Evolutionary conservation across 2,329 filamentous ascomycete genomes (phyloP), one percentile per base, ranked within the genome.

Genomic region (Curvularia hawaiiensis): DNA sequence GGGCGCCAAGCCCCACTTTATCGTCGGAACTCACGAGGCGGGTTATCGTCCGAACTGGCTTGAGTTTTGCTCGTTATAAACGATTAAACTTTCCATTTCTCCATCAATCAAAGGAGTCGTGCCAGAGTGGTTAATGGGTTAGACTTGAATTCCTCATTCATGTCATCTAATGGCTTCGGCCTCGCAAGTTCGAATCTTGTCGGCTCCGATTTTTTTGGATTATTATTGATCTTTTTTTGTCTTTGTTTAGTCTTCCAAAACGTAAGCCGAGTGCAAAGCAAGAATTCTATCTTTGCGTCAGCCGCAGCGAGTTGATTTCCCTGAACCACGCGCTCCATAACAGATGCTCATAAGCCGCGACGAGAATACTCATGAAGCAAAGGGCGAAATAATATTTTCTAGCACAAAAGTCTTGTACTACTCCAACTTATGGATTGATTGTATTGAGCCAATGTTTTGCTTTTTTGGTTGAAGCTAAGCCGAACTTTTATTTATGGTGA

Each of bases 111-210:
- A 52, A 50, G 41, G 73, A 64, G 62, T 33, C 48, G 64, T 77
- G 74, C 71, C 74, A 75, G 74, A 76, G 74, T 77, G 74, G 74
- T 77, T 76, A 76, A 76, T 75, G 74, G 70, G 74, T 76, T 74
- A 76, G 74, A 76, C 74, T 77, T 75, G 74, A 77, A 77, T 72
- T 40, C 51, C 38, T 26, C 41, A 47, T 72, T 74, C 65, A 70
- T 46, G 73, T 68, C 58, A 77, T 77, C 74, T 76, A 75, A 77
- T 77, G 74, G 70, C 74, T 76, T 77, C 73, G 74, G 74, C 69
- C 74, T 66, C 74, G 71, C 70, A 72, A 64, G 74, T 76, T 76
- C 74, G 72, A 76, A 71, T 69, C 72, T 63, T 70, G 72, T 73
- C 64, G 55, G 46, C 59, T 65, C 65, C 67, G 65, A 50, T 38